These are phyloP conservation scores for Gossypium raimondii DNA, from an alignment of 345 rosid species.

Conservation along the genomic window DNA sequence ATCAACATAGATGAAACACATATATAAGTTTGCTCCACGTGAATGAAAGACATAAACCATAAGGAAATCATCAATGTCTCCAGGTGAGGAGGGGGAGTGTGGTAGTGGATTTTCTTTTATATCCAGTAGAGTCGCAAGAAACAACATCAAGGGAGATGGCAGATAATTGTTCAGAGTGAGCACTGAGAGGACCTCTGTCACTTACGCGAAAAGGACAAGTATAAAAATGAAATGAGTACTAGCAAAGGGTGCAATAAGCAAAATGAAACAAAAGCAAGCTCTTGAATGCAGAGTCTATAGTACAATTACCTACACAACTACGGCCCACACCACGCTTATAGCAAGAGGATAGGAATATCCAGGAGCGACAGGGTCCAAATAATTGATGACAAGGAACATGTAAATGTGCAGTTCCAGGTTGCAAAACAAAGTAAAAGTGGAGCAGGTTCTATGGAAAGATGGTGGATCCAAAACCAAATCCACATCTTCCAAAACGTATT, in stretches of 20 bases:
- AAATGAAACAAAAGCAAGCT: neutral
- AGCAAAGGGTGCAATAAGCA: conserved; percentile 12
- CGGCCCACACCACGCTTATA: neutral
- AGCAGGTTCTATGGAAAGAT: neutral
- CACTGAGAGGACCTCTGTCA: neutral
- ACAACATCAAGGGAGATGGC: neutral
- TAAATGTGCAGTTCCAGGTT: neutral
- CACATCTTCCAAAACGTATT: neutral
- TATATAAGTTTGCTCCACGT: neutral
- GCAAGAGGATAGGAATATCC: neutral
- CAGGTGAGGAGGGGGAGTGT: neutral
- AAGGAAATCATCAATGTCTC: neutral
- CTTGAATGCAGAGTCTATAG: neutral
- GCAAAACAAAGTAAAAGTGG: neutral
- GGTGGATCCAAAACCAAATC: neutral
- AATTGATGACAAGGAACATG: neutral
- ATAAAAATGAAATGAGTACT: neutral
- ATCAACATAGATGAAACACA: neutral
- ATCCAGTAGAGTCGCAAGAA: neutral
- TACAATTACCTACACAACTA: neutral
- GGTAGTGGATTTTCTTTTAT: neutral
- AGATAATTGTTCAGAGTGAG: neutral
- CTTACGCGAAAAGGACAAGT: neutral
- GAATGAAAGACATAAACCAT: neutral
- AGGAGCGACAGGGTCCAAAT: neutral